Evolutionary conservation across 306 rosid species (phyloP).

Genomic region (Trifolium repens): DNA sequence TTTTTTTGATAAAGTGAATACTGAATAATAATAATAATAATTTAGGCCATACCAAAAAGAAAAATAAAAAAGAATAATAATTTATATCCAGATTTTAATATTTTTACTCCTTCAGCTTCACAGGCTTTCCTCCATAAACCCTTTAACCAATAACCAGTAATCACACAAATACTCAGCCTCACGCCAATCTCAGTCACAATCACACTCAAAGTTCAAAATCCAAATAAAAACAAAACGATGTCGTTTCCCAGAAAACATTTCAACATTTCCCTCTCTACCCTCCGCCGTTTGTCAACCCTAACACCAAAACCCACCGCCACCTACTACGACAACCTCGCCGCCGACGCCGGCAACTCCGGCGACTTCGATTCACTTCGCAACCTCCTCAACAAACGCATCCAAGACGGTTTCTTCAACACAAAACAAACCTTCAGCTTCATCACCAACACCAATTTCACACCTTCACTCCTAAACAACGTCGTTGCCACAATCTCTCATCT

Average conservation of each 20-base stretch:
- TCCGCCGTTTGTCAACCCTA: conserved; percentile 40
- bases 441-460: conserved; percentile 40
- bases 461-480: conserved; percentile 41
- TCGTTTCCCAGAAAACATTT: conserved; percentile 40
- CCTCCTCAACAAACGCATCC: conserved; percentile 63
- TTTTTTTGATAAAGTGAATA: no score
- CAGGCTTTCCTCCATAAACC: not conserved
- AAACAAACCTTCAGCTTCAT: conserved; percentile 60
- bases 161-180: not conserved
- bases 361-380: conserved; percentile 46
- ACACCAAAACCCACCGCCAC: conserved; percentile 35
- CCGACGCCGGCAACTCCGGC: conserved; percentile 49
- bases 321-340: conserved; percentile 42
- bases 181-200: not conserved
- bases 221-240: conserved; percentile 38
- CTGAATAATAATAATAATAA: no score
- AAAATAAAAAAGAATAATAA: no score
- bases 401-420: conserved; percentile 57
- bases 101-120: not conserved
- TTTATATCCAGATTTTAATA: no score
- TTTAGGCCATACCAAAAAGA: no score
- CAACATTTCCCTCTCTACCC: conserved; percentile 20
- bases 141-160: not conserved
- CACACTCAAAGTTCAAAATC: not conserved
- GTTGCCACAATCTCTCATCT: conserved; percentile 45